These are phyloP conservation scores for Trypanosoma platydactyli DNA, from an alignment of 208 protist species.

Conservation along the genomic window DNA sequence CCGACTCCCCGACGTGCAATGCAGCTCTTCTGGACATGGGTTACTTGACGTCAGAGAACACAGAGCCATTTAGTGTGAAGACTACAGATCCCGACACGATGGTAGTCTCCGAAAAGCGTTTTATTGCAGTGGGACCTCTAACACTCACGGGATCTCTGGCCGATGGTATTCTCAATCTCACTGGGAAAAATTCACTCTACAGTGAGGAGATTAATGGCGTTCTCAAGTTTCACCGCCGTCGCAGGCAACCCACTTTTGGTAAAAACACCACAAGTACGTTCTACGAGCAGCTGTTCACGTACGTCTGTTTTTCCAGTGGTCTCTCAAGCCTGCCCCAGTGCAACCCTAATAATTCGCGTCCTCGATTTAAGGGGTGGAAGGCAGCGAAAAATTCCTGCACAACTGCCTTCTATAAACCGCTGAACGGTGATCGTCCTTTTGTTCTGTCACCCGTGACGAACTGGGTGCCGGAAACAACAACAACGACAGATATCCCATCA, in stretches of 20 bases:
- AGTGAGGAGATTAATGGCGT: not conserved
- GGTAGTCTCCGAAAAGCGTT: not conserved
- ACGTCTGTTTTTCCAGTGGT: constrained; percentile 37
- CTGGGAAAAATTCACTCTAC: not conserved
- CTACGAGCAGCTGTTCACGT: constrained; percentile 36
- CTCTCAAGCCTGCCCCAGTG: constrained; percentile 16
- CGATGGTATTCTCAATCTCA: constrained; percentile 25
- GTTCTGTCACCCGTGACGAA: constrained; percentile 34
- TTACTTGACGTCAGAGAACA: constrained; percentile 24
- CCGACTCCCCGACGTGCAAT: constrained; percentile 26
- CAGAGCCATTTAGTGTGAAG: constrained; percentile 7
- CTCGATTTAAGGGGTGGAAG: not conserved
- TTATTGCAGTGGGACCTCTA: constrained; percentile 25
- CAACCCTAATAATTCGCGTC: not conserved
- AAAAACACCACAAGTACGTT: constrained; percentile 19
- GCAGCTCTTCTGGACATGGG: constrained; percentile 25
- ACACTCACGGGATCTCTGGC: constrained; percentile 23
- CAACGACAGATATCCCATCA: constrained; percentile 1
- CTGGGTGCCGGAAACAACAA: constrained; percentile 14
- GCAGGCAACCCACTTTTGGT: not conserved
- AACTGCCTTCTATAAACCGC: constrained; percentile 19
- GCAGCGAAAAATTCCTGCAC: constrained; percentile 1
- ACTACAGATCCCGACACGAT: constrained; percentile 5
- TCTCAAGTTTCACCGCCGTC: not conserved
- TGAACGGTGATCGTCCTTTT: constrained; percentile 29